Evolutionary conservation across 108 stramenopile species (phyloP), one percentile per base, ranked within the genome.

Genomic region (Conticribra weissflogii): DNA sequence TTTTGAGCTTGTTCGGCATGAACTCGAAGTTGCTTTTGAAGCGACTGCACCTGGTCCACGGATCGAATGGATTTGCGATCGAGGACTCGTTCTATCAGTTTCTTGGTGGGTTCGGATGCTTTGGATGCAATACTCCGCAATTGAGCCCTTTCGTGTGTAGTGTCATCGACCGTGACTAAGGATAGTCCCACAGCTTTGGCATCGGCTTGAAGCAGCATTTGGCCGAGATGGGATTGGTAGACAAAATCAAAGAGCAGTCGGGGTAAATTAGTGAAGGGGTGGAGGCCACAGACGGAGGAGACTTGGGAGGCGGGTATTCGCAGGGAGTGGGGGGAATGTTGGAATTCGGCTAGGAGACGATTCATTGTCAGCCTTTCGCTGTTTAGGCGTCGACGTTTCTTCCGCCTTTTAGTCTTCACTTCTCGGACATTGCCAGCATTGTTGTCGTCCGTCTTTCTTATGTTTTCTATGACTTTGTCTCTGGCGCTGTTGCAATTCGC

Each of bases 201-300:
- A 74, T 93, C 92, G 9, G 65, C 66, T 48, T 60, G 71, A 5
- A 87, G 55, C 32, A 90, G 51, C 16, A 23, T 51, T 52, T 85
- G 81, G 0, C 92, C 92, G 29, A 51, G 57, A 25, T 53, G 50
- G 31, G 88, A 88, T 72, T 93, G 92, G 50, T 93, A 93, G 15
- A 93, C 81, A 2, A 90, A 69, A 16, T 83, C 70, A 25, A 83
- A 59, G 28, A 88, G 31, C 0, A 90, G 74, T 31, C 79, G 65
- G 3, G 86, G 86, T n/a, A 87, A 34, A 31, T 57, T 49, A 44
- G 71, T 62, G 59, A 72, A 92, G 9, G 83, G 85, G 68, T 92
- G 85, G 64, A 82, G 86, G 3, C 88, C 88, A 30, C 81, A 68
- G 28, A 88, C 58, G 14, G 86, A 83, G 0, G 90, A 84, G 2